Percentiles rank a stretch among this genome's conserved stretches.
phyloP scores from a whole-genome alignment of 1,139 yeast species.

The Hyphopichia khmerensis region DNA sequence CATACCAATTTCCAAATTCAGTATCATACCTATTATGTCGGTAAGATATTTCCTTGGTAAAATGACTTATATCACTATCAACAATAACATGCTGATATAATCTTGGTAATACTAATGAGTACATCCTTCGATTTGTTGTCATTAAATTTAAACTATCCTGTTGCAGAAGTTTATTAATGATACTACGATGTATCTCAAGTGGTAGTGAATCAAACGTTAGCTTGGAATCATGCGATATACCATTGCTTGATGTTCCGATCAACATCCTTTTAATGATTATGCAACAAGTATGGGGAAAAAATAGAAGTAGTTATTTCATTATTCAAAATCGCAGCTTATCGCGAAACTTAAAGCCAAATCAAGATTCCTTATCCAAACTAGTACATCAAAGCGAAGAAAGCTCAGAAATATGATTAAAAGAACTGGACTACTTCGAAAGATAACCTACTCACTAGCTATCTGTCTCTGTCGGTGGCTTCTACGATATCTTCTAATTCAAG shows the following conservation, averaged over 20 bases:
- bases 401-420: too few species aligned
- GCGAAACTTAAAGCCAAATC: too few species aligned
- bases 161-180: conserved; percentile 39
- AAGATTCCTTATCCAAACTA: too few species aligned
- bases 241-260: neutral
- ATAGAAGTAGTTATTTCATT: too few species aligned
- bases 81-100: conserved; percentile 40
- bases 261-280: neutral
- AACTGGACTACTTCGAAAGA: too few species aligned
- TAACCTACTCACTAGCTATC: too few species aligned
- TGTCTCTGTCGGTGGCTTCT: too few species aligned
- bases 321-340: too few species aligned
- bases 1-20: conserved; percentile 3
- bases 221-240: neutral
- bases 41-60: conserved; percentile 17
- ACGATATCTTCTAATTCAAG: too few species aligned
- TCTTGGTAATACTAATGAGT: conserved; percentile 27
- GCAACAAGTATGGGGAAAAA: too few species aligned
- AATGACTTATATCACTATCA: conserved; percentile 36
- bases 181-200: conserved; percentile 30
- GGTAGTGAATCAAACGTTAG: conserved; percentile 29
- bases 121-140: conserved; percentile 27
- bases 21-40: conserved; percentile 5
- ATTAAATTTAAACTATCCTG: conserved; percentile 39
- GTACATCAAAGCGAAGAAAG: too few species aligned